A percentile compares a stretch with the other conserved stretches of the same genome.
phyloP scores from a whole-genome alignment of 1,284 basidiomycete genomes.

The Garcileccinum viscosum region DNA sequence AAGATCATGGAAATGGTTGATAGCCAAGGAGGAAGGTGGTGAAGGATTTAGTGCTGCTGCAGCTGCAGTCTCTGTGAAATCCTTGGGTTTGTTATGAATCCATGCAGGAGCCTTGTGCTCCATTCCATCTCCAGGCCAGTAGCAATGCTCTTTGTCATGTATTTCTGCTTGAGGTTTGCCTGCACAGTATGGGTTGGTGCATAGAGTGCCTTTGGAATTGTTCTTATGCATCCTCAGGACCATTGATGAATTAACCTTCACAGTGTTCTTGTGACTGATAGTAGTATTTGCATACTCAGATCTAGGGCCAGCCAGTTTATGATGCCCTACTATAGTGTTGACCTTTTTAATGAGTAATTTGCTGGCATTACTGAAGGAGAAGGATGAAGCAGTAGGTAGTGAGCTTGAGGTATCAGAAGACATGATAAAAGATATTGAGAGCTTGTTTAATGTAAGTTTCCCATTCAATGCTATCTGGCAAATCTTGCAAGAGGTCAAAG shows the following conservation, averaged over 20 bases:
- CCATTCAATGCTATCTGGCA: neutral
- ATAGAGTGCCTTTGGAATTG: neutral
- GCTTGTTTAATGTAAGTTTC: neutral
- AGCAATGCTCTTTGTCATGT: neutral
- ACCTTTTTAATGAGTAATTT: neutral
- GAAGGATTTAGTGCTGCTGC: neutral
- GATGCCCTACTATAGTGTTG: neutral
- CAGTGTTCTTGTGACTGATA: accelerated
- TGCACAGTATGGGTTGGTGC: neutral
- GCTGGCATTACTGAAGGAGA: neutral
- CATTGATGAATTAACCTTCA: neutral
- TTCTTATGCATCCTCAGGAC: neutral
- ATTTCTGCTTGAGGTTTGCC: neutral
- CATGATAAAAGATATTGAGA: neutral
- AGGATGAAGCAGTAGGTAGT: neutral
- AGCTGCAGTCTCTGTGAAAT: neutral
- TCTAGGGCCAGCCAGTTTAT: neutral
- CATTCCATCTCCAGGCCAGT: neutral
- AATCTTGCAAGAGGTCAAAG: neutral
- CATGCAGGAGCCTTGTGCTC: neutral
- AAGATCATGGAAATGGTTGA: neutral
- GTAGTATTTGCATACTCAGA: neutral
- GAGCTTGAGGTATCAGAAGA: neutral
- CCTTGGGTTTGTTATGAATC: neutral
- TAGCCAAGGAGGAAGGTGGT: neutral